Evolutionary conservation across 768 basidiomycete species (phyloP).

Genomic region (Kwoniella europaea): DNA sequence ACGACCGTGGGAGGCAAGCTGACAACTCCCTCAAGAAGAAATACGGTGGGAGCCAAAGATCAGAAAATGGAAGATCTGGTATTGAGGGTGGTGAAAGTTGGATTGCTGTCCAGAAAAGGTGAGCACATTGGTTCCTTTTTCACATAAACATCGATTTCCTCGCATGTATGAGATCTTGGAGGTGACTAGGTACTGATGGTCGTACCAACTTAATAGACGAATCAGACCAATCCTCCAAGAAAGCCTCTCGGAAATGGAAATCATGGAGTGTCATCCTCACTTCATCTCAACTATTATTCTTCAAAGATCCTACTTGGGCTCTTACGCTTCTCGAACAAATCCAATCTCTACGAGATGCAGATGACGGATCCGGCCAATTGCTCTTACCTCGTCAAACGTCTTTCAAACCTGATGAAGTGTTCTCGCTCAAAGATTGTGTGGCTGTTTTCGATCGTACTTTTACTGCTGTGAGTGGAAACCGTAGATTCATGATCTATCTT

Average conservation of each 20-base stretch:
- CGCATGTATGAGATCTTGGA: background rate
- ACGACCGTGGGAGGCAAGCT: constrained; percentile 19
- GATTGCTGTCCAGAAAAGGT: constrained; percentile 76
- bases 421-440: constrained; percentile 75
- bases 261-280: constrained; percentile 83
- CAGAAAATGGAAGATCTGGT: constrained; percentile 34
- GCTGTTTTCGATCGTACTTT: constrained; percentile 81
- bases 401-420: constrained; percentile 79
- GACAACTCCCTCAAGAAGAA: constrained; percentile 10
- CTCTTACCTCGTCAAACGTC: constrained; percentile 58
- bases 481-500: no score
- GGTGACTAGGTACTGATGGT: background rate
- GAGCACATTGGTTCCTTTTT: constrained; percentile 18
- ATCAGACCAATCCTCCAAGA: constrained; percentile 74
- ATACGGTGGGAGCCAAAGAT: constrained; percentile 10
- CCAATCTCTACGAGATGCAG: constrained; percentile 4
- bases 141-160: background rate
- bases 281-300: constrained; percentile 87
- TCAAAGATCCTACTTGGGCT: constrained; percentile 61
- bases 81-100: constrained; percentile 79
- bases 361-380: constrained; percentile 24
- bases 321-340: constrained; percentile 50
- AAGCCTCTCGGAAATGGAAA: constrained; percentile 84
- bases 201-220: constrained; percentile 61
- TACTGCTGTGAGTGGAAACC: constrained; percentile 66